A percentile compares a stretch with the other conserved stretches of the same genome.
phyloP scores from a whole-genome alignment of 2,329 filamentous ascomycete species.

The Tolypocladium album region DNA sequence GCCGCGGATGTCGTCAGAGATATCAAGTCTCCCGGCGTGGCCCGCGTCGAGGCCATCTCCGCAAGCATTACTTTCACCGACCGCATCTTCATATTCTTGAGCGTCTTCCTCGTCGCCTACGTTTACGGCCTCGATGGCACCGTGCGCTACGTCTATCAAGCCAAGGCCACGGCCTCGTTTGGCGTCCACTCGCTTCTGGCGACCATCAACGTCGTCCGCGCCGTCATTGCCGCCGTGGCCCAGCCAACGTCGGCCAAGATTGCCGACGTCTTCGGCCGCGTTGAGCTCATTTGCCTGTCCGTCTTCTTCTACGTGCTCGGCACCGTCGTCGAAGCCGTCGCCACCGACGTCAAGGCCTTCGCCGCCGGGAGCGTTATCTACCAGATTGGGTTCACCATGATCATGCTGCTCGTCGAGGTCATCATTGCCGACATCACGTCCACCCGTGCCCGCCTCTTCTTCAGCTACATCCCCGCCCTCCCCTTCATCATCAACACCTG shows the following conservation, averaged over 20 bases:
- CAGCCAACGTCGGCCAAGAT: constrained; percentile 48
- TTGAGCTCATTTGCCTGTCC: constrained; percentile 46
- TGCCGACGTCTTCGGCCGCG: constrained; percentile 51
- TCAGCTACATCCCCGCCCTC: constrained; percentile 47
- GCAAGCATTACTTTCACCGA: constrained; percentile 39
- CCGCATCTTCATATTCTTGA: constrained; percentile 45
- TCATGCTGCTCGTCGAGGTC: constrained; percentile 48
- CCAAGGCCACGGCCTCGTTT: constrained; percentile 40
- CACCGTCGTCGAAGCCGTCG: constrained; percentile 41
- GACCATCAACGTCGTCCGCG: constrained; percentile 45
- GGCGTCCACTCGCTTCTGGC: constrained; percentile 42
- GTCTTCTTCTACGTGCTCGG: constrained; percentile 44
- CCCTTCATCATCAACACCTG: constrained; percentile 54
- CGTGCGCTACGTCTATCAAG: constrained; percentile 44
- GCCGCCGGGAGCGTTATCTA: constrained; percentile 44
- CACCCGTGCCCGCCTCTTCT: constrained; percentile 46
- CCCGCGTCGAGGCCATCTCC: constrained; percentile 46
- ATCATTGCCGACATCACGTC: constrained; percentile 51
- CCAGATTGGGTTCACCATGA: constrained; percentile 46
- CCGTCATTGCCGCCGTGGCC: constrained; percentile 48
- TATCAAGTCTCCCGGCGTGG: constrained; percentile 40
- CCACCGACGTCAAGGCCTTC: constrained; percentile 36
- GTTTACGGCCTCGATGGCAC: constrained; percentile 51
- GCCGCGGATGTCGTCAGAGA: constrained; percentile 11
- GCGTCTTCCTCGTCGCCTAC: constrained; percentile 53